Evolutionary conservation across 1,284 basidiomycete genomes (phyloP).

Genomic region (Xerocomus nothofagi): DNA sequence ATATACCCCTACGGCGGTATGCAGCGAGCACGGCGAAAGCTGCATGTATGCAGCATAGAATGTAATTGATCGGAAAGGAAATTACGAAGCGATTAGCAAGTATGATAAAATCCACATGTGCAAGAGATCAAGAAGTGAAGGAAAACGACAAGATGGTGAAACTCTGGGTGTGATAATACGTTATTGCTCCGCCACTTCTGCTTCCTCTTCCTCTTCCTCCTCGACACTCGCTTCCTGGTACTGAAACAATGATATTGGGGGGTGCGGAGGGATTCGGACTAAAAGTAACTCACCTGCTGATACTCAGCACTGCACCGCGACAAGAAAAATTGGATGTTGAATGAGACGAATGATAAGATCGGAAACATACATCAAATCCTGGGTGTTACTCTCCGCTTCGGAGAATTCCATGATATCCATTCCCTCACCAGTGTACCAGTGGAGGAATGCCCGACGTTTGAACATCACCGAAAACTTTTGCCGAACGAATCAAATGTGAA

Average conservation of each 20-base stretch:
- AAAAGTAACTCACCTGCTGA: slow-evolving; percentile 26
- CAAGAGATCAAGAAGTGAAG: background rate
- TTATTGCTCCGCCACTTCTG: slow-evolving; percentile 25
- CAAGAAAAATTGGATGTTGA: slow-evolving; percentile 7
- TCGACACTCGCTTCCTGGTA: slow-evolving; percentile 32
- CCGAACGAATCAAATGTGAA: background rate
- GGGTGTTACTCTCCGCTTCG: slow-evolving; percentile 82
- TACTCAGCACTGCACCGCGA: slow-evolving; percentile 27
- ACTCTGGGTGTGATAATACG: background rate
- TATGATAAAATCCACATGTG: slow-evolving; percentile 17
- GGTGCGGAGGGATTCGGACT: background rate
- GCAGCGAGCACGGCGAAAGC: background rate
- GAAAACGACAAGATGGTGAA: background rate
- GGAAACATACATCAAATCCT: slow-evolving; percentile 73
- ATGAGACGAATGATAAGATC: background rate
- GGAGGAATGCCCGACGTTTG: slow-evolving; percentile 82
- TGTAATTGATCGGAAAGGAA: slow-evolving; percentile 9
- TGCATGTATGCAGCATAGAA: background rate
- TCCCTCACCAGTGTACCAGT: slow-evolving; percentile 91
- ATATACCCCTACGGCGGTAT: background rate
- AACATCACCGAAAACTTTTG: slow-evolving; percentile 79
- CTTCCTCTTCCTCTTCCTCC: slow-evolving; percentile 26
- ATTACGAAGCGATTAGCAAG: slow-evolving; percentile 23
- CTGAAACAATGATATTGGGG: slow-evolving; percentile 12
- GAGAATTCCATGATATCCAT: slow-evolving; percentile 94